Evolutionary conservation across 2,329 filamentous ascomycete species (phyloP).

Genomic region (Ceratocystis colombiana): DNA sequence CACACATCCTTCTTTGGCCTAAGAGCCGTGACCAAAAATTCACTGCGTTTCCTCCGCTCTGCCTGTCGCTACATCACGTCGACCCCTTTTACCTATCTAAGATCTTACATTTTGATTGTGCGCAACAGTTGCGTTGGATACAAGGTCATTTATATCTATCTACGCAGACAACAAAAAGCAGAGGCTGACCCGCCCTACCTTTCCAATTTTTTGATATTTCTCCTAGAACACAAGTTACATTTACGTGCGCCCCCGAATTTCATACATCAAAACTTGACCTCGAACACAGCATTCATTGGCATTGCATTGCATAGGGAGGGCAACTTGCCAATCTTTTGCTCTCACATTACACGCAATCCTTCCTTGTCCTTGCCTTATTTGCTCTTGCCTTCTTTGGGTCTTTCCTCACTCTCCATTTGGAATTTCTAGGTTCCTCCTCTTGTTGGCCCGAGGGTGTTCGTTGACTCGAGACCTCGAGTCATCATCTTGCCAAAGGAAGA

Average conservation of each 20-base stretch:
- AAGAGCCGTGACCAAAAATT: slow-evolving; percentile 10
- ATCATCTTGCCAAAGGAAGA: neutral
- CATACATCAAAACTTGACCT: neutral
- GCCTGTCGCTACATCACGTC: neutral
- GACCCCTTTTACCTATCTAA: neutral
- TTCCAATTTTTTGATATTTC: neutral
- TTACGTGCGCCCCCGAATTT: neutral
- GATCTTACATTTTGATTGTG: too few relatives aligned
- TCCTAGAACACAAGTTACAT: neutral
- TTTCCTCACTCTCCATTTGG: neutral
- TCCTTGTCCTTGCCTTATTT: neutral
- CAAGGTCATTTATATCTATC: too few relatives aligned
- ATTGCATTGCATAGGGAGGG: neutral
- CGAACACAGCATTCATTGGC: neutral
- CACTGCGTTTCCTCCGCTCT: neutral
- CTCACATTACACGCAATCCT: slow-evolving; percentile 3
- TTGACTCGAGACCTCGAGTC: neutral
- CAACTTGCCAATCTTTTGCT: neutral
- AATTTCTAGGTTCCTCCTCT: neutral
- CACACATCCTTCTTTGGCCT: neutral
- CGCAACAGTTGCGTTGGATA: too few relatives aligned
- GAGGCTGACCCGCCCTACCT: too few relatives aligned
- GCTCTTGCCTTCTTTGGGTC: neutral
- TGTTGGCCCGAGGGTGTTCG: too few relatives aligned
- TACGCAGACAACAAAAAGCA: too few relatives aligned